Evolutionary conservation across 495 filamentous ascomycete species (phyloP).

Genomic region (Annulohypoxylon stygium): DNA sequence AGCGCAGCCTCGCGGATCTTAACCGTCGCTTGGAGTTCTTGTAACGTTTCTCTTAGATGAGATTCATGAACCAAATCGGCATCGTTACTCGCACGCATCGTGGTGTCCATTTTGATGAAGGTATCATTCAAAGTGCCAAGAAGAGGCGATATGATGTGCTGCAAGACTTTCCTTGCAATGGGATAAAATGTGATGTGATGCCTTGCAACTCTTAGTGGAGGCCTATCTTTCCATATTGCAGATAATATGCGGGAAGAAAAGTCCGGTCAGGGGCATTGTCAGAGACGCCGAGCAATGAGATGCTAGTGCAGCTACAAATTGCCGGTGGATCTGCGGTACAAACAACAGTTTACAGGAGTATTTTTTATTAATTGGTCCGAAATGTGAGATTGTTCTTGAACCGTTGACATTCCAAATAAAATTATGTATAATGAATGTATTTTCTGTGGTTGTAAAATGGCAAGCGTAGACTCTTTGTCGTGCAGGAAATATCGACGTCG

Average conservation of each 20-base stretch:
- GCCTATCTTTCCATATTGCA: conserved; percentile 35
- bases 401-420: background rate
- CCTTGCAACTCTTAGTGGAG: conserved; percentile 23
- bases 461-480: background rate
- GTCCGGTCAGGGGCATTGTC: conserved; percentile 19
- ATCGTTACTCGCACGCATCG: conserved; percentile 38
- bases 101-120: conserved; percentile 39
- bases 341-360: conserved; percentile 8
- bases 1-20: conserved; percentile 74
- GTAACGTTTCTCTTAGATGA: conserved; percentile 73
- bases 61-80: conserved; percentile 55
- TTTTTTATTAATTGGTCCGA: conserved; percentile 30
- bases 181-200: conserved; percentile 30
- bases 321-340: conserved; percentile 43
- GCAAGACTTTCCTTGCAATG: conserved; percentile 1
- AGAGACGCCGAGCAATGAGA: conserved; percentile 35
- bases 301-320: conserved; percentile 25
- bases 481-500: background rate
- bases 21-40: conserved; percentile 73
- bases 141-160: background rate
- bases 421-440: background rate
- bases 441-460: background rate
- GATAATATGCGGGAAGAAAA: conserved; percentile 33
- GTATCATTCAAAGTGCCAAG: conserved; percentile 26
- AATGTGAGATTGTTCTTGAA: conserved; percentile 2